A percentile compares a stretch with the other conserved stretches of the same genome.
Evolutionary conservation across 1,139 yeast species (phyloP).

Genomic region (Yamadazyma triangularis): DNA sequence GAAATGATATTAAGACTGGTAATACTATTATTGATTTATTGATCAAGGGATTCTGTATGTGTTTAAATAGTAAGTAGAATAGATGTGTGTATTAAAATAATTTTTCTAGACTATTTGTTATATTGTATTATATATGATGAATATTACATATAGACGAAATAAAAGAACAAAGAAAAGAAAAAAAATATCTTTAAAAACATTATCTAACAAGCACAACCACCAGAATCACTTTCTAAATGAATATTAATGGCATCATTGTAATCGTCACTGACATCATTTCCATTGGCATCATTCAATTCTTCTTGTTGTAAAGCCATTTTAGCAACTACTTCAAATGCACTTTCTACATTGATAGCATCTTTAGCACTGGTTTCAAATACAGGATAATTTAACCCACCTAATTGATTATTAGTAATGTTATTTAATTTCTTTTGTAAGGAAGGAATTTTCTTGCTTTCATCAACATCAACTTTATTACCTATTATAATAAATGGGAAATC

Average conservation of each 20-base stretch:
- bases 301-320: conserved; percentile 91
- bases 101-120: too few relatives aligned
- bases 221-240: conserved; percentile 77
- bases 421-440: conserved; percentile 76
- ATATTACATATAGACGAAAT: background rate
- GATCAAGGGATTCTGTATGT: conserved; percentile 29
- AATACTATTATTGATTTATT: conserved; percentile 27
- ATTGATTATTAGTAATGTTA: conserved; percentile 70
- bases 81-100: conserved; percentile 2
- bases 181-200: too few relatives aligned
- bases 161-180: background rate
- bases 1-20: conserved; percentile 15
- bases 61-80: conserved; percentile 19
- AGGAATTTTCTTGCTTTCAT: conserved; percentile 82
- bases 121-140: conserved; percentile 1
- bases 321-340: conserved; percentile 94
- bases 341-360: conserved; percentile 89
- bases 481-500: conserved; percentile 92
- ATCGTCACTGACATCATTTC: conserved; percentile 68
- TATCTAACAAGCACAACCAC: conserved; percentile 71
- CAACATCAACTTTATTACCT: conserved; percentile 94
- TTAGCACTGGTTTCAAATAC: conserved; percentile 93
- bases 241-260: conserved; percentile 95
- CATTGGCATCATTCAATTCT: conserved; percentile 81
- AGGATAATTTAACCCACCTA: conserved; percentile 78